Evolutionary conservation across 768 basidiomycete species (phyloP), one percentile per base, ranked within the genome.

Genomic region (Rhodotorula kratochvilovae): DNA sequence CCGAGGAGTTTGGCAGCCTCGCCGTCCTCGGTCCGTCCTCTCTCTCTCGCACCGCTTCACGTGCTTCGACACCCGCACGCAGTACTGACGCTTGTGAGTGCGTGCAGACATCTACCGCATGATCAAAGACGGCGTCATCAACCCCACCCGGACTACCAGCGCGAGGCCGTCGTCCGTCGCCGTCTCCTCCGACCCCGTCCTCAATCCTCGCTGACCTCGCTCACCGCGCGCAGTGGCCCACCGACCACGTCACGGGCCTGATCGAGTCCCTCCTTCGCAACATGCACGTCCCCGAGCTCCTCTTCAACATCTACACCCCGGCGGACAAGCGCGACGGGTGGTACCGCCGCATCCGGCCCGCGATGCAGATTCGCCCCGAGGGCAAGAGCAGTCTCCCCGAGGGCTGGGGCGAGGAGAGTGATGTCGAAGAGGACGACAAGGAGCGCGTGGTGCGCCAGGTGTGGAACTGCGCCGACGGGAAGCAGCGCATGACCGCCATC

Each of bases 401-500:
- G 53, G 5, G 27, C 0, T 25, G 51, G 15, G n/a, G 13, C 5
- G 61, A n/a, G 27, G 7, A 17, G 39, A 27, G 29, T 16, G 39
- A 6, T 3, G 53, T 17, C 43, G 64, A 42, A 0, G 65, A 51
- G 12, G 66, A 50, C 15, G 36, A 25, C 21, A 42, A 29, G 27
- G 21, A 48, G 43, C 7, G 15, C 29, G 48, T 46, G 10, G n/a
- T 39, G 10, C 35, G 43, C 39, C 11, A 55, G 56, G 39, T 72
- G 6, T 72, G 71, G 67, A 65, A 46, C 13, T 63, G 58, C 25
- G 48, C 48, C 15, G 71, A 72, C 23, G 71, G 71, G 5, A 72
- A 72, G 46, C 71, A 72, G 53, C n/a, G 71, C 43, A 63, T 67
- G 43, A 68, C 62, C 1, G 21, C 63, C 33, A 61, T 72, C 29